Conservation (phyloP, 768 basidiomycete species). For the Pleurotus citrinopileatus region DNA sequence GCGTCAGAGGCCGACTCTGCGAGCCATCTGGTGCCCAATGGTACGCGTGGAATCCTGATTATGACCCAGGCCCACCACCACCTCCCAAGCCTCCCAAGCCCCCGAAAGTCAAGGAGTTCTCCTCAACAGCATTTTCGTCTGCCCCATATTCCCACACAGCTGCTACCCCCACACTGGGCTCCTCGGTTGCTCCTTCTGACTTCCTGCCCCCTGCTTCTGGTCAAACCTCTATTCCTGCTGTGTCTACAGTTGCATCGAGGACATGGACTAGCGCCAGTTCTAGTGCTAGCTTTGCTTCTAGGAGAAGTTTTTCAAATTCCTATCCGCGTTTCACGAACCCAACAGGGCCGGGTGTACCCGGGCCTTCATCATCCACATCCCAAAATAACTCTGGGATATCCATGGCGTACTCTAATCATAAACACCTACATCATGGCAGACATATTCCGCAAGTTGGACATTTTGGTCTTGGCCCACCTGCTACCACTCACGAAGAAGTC, state of each 20-base stretch:
- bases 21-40: slow-evolving; percentile 46
- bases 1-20: slow-evolving; percentile 42
- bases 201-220: background rate
- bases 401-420: background rate
- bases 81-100: slow-evolving; percentile 36
- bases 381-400: background rate
- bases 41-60: slow-evolving; percentile 59
- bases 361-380: background rate
- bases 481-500: background rate
- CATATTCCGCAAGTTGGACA: no score
- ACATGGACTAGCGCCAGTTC: background rate
- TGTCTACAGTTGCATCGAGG: background rate
- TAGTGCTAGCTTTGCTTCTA: background rate
- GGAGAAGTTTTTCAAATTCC: background rate
- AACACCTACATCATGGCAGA: background rate
- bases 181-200: no score
- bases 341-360: background rate
- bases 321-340: background rate
- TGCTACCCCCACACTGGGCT: background rate
- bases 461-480: no score
- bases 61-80: slow-evolving; percentile 71
- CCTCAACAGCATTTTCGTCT: background rate
- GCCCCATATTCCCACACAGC: background rate
- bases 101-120: slow-evolving; percentile 12
- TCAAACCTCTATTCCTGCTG: background rate